Percentiles rank a stretch among this genome's conserved stretches.
phyloP scores from a whole-genome alignment of 768 basidiomycete genomes.

The Leccinum longicurvipes region DNA sequence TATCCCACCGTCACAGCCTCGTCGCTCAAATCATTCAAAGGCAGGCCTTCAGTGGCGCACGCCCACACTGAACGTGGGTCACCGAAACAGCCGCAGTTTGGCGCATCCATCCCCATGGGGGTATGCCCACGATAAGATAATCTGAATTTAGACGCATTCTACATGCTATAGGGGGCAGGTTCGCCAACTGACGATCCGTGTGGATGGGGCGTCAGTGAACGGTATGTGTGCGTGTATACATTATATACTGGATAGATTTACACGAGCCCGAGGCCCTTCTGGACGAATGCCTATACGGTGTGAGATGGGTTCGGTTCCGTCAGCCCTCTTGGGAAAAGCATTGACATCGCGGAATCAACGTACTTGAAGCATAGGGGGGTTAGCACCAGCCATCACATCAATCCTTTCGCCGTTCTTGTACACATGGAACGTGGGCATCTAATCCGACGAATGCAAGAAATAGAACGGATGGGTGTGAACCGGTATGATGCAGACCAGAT shows the following conservation, averaged over 20 bases:
- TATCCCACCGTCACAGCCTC: no score
- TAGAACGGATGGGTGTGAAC: no score
- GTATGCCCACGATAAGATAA: no score
- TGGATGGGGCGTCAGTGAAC: no score
- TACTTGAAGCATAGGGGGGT: not conserved
- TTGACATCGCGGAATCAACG: not conserved
- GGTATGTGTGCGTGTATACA: not conserved
- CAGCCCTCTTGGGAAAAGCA: no score
- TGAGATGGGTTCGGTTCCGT: not conserved
- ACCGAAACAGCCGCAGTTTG: not conserved
- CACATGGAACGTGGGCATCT: conserved; percentile 22
- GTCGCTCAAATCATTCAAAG: not conserved
- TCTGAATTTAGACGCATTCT: no score
- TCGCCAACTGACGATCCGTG: not conserved
- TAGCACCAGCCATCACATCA: not conserved
- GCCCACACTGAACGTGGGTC: not conserved
- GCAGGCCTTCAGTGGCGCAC: not conserved
- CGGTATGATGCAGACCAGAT: not conserved
- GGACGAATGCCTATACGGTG: not conserved
- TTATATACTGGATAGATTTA: not conserved
- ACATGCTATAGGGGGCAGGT: no score
- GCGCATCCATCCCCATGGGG: not conserved
- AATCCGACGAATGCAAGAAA: no score
- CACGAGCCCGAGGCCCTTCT: rapidly evolving
- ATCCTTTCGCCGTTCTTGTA: not conserved